These are phyloP conservation scores for Coniella vitis DNA, from an alignment of 2,329 filamentous ascomycete genomes.

Conservation along the genomic window DNA sequence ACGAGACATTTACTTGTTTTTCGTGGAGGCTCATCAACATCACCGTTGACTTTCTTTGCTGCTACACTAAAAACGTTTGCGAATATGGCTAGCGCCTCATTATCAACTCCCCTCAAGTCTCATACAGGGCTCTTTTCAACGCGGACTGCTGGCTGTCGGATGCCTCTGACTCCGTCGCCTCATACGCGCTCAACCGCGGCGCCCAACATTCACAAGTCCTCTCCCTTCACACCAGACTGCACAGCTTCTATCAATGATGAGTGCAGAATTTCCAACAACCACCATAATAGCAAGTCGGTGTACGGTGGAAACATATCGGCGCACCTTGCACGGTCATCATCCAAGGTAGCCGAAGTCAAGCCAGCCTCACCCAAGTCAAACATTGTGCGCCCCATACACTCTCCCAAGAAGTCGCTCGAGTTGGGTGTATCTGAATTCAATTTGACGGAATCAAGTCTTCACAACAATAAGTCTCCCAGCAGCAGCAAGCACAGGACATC, in stretches of 20 bases:
- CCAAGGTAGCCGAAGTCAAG: conserved; percentile 65
- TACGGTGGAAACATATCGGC: conserved; percentile 74
- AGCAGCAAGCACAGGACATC: conserved; percentile 44
- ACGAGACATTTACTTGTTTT: conserved; percentile 42
- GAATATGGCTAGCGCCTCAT: conserved; percentile 71
- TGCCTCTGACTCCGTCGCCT: conserved; percentile 90
- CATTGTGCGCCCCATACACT: conserved; percentile 68
- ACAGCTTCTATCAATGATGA: conserved; percentile 44
- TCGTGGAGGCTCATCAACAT: conserved; percentile 32
- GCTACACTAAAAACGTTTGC: conserved; percentile 22
- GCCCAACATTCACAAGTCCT: conserved; percentile 52
- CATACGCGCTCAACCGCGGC: conserved; percentile 50
- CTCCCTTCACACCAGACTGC: conserved; percentile 71
- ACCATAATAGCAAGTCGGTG: conserved; percentile 52
- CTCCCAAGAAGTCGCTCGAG: conserved; percentile 77
- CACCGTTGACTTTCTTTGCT: conserved; percentile 23
- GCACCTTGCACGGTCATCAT: conserved; percentile 64
- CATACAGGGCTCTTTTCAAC: conserved; percentile 88
- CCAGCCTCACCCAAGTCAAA: conserved; percentile 95
- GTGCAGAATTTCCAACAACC: conserved; percentile 38
- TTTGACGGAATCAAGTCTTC: conserved; percentile 71
- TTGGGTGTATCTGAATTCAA: conserved; percentile 90
- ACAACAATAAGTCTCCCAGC: conserved; percentile 52
- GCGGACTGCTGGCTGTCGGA: conserved; percentile 88
- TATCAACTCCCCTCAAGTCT: conserved; percentile 92